Base-by-base conservation (phyloP, 116 monocot species). In the Posidonia oceanica region DNA sequence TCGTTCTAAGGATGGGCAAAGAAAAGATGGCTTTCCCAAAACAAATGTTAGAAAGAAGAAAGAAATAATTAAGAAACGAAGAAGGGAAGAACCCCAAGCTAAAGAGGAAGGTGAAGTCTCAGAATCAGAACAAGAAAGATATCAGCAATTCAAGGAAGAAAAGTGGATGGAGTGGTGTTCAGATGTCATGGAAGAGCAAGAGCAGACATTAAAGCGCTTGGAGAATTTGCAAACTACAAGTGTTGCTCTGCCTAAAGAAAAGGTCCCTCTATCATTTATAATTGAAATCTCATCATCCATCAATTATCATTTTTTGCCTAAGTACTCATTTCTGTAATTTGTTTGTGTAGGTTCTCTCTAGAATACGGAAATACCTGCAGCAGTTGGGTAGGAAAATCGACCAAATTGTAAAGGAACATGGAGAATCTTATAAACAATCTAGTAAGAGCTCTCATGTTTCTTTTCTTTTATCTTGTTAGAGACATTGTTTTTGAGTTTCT, bases 161-260 rank as follows among this genome's bases (percentile, higher is more conserved):
- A 97, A 89, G 67, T 97, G 96, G 96, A 87, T 85, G 89, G 96
- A 89, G 76, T 97, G 96, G 96, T 97, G 96, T 75, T 78, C 85
- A 57, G 89, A 87, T 72, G 92, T 91, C 52, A 87, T 97, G 96
- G 89, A 84, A 64, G 87, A 85, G 41, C 87, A 97, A 62, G 75
- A 82, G 59, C 83, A 83, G 63, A 97, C 91, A 48, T 64, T 97
- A 56, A 97, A 83, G 63, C 86, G 96, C 14, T 73, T 97, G 13
- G 83, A 92, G 63, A 91, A 85, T 68, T 69, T 97, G 75, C 96
- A 97, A 61, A 89, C 83, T 76, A 97, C 96, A 10, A 97, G 96
- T 76, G 76, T 89, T 78, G 85, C 81, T 68, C 89, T 97, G 67
- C 96, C 96, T 20, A 97, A 87, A 69, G 96, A 97, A 73, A 96